Percentiles rank a stretch among this genome's conserved stretches.
These are phyloP conservation scores for Pseudocercospora fijiensis DNA, from an alignment of 2,329 filamentous ascomycete species.

Conservation along the genomic window DNA sequence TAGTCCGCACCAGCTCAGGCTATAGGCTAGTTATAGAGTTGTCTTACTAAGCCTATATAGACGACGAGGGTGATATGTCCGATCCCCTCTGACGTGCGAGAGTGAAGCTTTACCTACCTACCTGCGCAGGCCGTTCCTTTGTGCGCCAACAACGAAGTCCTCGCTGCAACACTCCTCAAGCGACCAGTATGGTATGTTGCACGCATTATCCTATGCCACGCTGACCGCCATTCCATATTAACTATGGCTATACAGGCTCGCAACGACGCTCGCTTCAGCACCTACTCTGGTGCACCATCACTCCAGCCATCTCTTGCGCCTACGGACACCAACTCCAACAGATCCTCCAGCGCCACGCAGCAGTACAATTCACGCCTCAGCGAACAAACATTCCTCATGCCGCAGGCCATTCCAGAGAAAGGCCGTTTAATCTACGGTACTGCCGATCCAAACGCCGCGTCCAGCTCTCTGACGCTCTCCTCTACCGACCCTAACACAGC, in stretches of 20 bases:
- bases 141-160: not conserved
- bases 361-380: slow-evolving; percentile 26
- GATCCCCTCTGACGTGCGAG: not conserved
- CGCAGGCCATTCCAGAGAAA: slow-evolving; percentile 25
- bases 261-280: slow-evolving; percentile 48
- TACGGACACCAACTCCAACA: slow-evolving; percentile 37
- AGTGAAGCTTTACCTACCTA: not conserved
- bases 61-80: no score
- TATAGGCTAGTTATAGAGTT: no score
- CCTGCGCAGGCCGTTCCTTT: not conserved
- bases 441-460: slow-evolving; percentile 21
- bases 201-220: not conserved
- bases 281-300: slow-evolving; percentile 52
- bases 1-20: no score
- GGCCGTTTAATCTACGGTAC: slow-evolving; percentile 22
- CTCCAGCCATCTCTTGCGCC: slow-evolving; percentile 53
- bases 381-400: slow-evolving; percentile 27
- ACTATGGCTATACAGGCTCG: slow-evolving; percentile 20
- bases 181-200: slow-evolving; percentile 16
- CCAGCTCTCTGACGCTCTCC: slow-evolving; percentile 34
- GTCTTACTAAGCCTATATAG: no score
- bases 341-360: slow-evolving; percentile 25
- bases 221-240: slow-evolving; percentile 7
- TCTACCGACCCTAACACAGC: slow-evolving; percentile 53
- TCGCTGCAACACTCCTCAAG: not conserved